Evolutionary conservation across 148 eudicot genomes (phyloP).

Genomic region (Drosera capensis): DNA sequence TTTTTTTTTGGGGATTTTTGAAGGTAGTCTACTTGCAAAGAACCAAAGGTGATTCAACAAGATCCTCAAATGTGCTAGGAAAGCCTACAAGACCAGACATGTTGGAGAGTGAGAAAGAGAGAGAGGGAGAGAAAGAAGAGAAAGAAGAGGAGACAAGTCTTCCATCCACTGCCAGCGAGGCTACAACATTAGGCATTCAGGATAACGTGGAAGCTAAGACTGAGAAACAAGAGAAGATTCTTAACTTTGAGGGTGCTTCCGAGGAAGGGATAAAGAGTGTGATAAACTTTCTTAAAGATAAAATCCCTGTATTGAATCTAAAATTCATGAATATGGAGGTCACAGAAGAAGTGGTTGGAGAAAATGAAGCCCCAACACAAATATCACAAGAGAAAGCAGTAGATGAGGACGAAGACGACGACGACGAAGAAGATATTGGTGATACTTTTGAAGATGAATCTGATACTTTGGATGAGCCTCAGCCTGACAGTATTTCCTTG

Average conservation of each 20-base stretch:
- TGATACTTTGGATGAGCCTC: constrained; percentile 27
- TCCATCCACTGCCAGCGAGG: constrained; percentile 37
- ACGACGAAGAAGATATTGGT: constrained; percentile 34
- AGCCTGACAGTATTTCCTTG: constrained; percentile 28
- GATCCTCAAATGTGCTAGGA: constrained; percentile 32
- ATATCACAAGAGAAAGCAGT: constrained; percentile 37
- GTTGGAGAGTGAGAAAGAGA: not conserved
- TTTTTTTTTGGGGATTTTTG: not conserved
- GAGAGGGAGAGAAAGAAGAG: constrained; percentile 15
- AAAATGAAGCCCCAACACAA: constrained; percentile 49
- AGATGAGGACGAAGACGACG: constrained; percentile 20
- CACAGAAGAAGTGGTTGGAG: constrained; percentile 38
- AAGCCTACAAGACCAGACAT: constrained; percentile 34
- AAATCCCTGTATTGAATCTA: constrained; percentile 79
- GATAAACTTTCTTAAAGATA: constrained; percentile 87
- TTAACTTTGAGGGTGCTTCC: constrained; percentile 65
- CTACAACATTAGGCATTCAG: constrained; percentile 35
- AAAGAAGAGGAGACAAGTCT: not conserved
- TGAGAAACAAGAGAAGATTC: constrained; percentile 48
- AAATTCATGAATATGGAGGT: constrained; percentile 56
- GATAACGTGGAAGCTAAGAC: constrained; percentile 35
- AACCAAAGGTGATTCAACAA: constrained; percentile 31
- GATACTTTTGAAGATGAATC: constrained; percentile 53
- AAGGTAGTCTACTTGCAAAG: constrained; percentile 70
- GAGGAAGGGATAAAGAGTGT: constrained; percentile 89